Evolutionary conservation across 2,329 filamentous ascomycete species (phyloP).

Genomic region (Colletotrichum eleusines): DNA sequence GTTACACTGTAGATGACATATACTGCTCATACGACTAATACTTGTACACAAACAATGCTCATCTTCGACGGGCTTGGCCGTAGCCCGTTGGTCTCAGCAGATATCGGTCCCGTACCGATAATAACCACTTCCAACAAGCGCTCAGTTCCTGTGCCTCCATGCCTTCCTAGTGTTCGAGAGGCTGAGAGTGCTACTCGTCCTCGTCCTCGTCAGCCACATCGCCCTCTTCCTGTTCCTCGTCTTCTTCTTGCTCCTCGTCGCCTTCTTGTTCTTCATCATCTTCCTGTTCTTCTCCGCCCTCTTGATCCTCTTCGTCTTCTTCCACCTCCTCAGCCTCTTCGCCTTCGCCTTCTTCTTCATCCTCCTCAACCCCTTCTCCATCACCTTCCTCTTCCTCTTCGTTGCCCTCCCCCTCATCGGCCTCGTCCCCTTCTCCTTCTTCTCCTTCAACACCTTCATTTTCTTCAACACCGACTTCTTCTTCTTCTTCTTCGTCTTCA

Average conservation of each 20-base stretch:
- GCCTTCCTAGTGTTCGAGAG: conserved; percentile 4
- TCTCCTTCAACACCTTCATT: conserved; percentile 39
- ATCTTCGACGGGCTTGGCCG: too few relatives aligned
- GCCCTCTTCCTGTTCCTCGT: conserved; percentile 6
- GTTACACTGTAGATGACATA: neutral
- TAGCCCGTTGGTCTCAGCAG: neutral
- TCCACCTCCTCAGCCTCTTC: neutral
- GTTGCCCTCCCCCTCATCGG: neutral
- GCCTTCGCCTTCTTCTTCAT: neutral
- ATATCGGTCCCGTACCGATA: neutral
- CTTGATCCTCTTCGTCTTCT: neutral
- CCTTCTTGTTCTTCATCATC: neutral
- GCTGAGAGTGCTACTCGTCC: conserved; percentile 8
- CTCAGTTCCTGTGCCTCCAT: neutral
- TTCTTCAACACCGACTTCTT: conserved; percentile 34
- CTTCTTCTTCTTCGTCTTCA: conserved; percentile 44
- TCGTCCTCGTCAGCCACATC: conserved; percentile 9
- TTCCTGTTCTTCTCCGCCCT: neutral
- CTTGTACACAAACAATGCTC: neutral
- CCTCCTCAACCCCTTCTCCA: conserved; percentile 7
- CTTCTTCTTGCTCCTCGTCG: neutral
- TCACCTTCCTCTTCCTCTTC: neutral
- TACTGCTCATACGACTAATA: neutral
- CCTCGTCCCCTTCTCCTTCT: conserved; percentile 42
- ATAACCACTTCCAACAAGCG: neutral